phyloP scores from a whole-genome alignment of 352 stramenopile species.

The Thalassiosira sp. region DNA sequence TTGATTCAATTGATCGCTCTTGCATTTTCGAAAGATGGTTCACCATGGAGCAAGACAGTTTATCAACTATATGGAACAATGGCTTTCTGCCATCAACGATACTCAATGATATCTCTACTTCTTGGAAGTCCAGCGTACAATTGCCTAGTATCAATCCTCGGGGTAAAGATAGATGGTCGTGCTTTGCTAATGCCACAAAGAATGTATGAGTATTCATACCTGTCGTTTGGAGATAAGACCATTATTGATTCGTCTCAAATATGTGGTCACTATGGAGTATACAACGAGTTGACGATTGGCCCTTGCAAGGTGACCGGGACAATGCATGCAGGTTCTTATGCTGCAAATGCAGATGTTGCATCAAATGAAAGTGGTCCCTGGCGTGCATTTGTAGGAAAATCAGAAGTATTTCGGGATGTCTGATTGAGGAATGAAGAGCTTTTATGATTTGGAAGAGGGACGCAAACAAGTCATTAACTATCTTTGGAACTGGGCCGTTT shows the following conservation, averaged over 20 bases:
- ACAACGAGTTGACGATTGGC: neutral
- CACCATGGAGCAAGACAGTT: too few relatives aligned
- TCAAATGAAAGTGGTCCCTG: neutral
- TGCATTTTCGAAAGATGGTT: too few relatives aligned
- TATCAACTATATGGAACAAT: too few relatives aligned
- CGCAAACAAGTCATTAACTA: too few relatives aligned
- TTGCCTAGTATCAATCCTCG: neutral
- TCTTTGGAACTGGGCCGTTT: too few relatives aligned
- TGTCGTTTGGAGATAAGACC: neutral
- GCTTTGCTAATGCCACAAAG: neutral
- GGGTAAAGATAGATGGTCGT: neutral
- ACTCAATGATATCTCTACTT: too few relatives aligned
- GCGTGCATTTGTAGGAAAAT: neutral
- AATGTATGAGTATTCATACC: neutral
- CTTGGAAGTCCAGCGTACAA: neutral
- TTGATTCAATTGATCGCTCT: too few relatives aligned
- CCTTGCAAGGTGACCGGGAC: neutral
- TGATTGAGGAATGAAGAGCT: too few relatives aligned
- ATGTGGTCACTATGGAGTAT: neutral
- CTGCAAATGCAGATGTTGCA: neutral
- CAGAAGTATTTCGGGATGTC: too few relatives aligned
- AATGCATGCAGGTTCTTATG: neutral
- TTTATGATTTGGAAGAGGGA: too few relatives aligned
- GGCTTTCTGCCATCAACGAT: too few relatives aligned
- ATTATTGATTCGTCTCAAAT: neutral